phyloP scores from a whole-genome alignment of 805 yeast species.

The Yarrowia sp. region DNA sequence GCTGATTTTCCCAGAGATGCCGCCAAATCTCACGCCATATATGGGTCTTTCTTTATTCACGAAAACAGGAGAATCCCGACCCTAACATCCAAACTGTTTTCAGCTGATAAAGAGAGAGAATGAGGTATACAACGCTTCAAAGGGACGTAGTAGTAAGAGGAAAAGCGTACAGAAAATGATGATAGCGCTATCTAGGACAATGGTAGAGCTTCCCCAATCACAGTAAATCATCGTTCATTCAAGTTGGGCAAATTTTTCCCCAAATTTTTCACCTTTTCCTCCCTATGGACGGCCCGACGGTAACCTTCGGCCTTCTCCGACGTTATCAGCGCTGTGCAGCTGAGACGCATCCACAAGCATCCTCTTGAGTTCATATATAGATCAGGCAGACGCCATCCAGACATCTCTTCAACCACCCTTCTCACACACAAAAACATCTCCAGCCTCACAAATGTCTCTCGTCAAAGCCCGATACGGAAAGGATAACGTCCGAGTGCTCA shows the following conservation, averaged over 20 bases:
- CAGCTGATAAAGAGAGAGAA: neutral
- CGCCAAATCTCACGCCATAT: no score
- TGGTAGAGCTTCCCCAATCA: no score
- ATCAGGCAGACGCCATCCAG: neutral
- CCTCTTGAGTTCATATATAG: neutral
- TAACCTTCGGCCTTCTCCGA: slow-evolving; percentile 29
- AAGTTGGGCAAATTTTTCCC: no score
- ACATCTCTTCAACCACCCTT: neutral
- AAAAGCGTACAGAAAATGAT: no score
- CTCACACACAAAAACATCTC: neutral
- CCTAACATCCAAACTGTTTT: neutral
- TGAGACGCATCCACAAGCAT: neutral
- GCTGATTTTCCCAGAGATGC: no score
- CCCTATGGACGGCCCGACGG: slow-evolving; percentile 24
- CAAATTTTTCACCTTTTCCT: neutral
- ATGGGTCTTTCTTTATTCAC: no score
- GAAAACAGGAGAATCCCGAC: neutral
- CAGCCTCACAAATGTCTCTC: slow-evolving; percentile 25
- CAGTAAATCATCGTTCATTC: no score
- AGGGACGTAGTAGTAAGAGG: no score
- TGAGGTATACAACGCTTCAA: no score
- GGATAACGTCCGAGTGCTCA: slow-evolving; percentile 89
- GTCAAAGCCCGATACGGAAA: slow-evolving; percentile 80
- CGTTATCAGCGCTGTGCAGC: slow-evolving; percentile 11
- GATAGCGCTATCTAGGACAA: no score